These are phyloP conservation scores for Sanghuangporus baumii DNA, from an alignment of 1,284 basidiomycete species.

Conservation along the genomic window DNA sequence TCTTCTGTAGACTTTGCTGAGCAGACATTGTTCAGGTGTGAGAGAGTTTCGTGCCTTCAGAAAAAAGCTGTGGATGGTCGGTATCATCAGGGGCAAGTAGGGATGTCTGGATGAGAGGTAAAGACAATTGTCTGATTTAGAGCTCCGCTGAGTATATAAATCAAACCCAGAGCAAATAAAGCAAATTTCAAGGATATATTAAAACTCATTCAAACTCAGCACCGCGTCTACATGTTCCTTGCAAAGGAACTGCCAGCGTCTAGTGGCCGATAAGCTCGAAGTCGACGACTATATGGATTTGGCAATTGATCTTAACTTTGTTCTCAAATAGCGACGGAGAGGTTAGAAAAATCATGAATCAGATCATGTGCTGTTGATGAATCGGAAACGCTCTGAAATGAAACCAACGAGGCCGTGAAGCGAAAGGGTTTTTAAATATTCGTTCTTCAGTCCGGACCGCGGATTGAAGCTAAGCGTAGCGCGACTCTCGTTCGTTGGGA, in stretches of 20 bases:
- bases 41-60: too few relatives aligned
- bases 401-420: neutral
- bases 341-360: neutral
- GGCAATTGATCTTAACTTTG: neutral
- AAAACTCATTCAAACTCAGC: neutral
- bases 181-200: neutral
- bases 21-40: too few relatives aligned
- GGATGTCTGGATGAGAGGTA: too few relatives aligned
- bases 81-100: too few relatives aligned
- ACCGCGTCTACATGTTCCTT: neutral
- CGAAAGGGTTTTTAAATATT: neutral
- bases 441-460: too few relatives aligned
- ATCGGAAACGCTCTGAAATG: neutral
- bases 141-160: too few relatives aligned
- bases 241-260: neutral
- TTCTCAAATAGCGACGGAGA: neutral
- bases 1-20: too few relatives aligned
- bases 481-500: too few relatives aligned
- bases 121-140: too few relatives aligned
- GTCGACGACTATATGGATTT: neutral
- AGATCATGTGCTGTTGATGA: neutral
- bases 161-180: neutral
- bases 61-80: too few relatives aligned
- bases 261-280: neutral
- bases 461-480: too few relatives aligned